Percentiles rank a stretch among this genome's conserved stretches.
These are phyloP conservation scores for Tetraselmis striata DNA, from an alignment of 139 green algal species.

Conservation along the genomic window DNA sequence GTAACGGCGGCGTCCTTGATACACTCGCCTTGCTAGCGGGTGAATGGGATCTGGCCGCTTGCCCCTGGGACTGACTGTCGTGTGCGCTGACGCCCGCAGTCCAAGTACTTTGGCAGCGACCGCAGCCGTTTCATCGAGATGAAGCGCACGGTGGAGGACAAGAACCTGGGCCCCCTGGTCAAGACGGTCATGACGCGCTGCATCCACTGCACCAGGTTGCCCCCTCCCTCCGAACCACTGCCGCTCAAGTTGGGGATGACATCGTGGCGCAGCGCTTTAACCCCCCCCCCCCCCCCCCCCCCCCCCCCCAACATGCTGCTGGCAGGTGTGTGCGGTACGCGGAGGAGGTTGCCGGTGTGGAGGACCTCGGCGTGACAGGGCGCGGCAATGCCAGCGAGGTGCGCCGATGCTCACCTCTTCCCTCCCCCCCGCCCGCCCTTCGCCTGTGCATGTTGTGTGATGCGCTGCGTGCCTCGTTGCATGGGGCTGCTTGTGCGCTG, in stretches of 20 bases:
- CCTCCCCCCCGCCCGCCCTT: too few relatives aligned
- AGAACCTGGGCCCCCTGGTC: slow-evolving; percentile 93
- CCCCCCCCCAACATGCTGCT: background rate
- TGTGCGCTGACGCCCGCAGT: slow-evolving; percentile 44
- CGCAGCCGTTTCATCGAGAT: slow-evolving; percentile 82
- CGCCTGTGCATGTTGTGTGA: too few relatives aligned
- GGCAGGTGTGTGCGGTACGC: slow-evolving; percentile 92
- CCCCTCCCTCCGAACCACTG: too few relatives aligned
- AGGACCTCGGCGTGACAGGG: slow-evolving; percentile 90
- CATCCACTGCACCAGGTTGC: slow-evolving; percentile 77
- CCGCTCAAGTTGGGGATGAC: too few relatives aligned
- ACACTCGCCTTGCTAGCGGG: too few relatives aligned
- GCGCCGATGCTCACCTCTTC: too few relatives aligned
- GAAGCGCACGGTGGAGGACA: slow-evolving; percentile 90
- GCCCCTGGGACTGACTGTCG: too few relatives aligned
- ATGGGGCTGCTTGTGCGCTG: slow-evolving; percentile 9
- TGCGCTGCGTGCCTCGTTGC: too few relatives aligned
- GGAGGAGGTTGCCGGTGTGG: slow-evolving; percentile 85
- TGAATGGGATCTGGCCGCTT: too few relatives aligned
- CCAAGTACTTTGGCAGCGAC: slow-evolving; percentile 92
- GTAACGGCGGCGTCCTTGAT: too few relatives aligned
- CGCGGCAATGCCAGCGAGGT: slow-evolving; percentile 72
- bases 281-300: background rate
- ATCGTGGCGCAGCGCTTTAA: too few relatives aligned
- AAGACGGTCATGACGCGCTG: slow-evolving; percentile 98